Conservation (phyloP, 2,329 filamentous ascomycete genomes). For the Apiospora marii region DNA sequence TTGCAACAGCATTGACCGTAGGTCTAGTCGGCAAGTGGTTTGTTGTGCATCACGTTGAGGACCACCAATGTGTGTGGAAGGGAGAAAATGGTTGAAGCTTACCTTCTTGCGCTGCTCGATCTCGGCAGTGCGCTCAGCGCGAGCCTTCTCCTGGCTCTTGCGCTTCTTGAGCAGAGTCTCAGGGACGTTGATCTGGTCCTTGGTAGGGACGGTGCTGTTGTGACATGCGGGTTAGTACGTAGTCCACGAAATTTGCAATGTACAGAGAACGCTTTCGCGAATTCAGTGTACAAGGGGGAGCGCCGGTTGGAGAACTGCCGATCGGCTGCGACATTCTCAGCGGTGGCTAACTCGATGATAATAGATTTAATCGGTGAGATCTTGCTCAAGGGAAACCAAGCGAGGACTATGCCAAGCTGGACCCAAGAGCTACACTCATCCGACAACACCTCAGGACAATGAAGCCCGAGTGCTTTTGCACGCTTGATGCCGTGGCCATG, state of each 20-base stretch:
- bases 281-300: constrained; percentile 49
- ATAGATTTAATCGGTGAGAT: constrained; percentile 83
- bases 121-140: constrained; percentile 84
- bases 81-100: constrained; percentile 52
- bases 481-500: constrained; percentile 47
- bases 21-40: constrained; percentile 90
- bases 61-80: constrained; percentile 30
- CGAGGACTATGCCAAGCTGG: constrained; percentile 1
- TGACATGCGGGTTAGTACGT: constrained; percentile 78
- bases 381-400: background rate
- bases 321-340: constrained; percentile 91
- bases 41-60: constrained; percentile 85
- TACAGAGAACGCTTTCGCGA: constrained; percentile 21
- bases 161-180: constrained; percentile 99
- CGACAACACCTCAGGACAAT: constrained; percentile 74
- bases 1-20: constrained; percentile 94
- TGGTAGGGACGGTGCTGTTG: constrained; percentile 85
- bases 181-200: constrained; percentile 95
- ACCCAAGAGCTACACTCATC: constrained; percentile 64
- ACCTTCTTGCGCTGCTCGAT: constrained; percentile 91
- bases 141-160: constrained; percentile 99
- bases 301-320: constrained; percentile 92
- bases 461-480: constrained; percentile 53
- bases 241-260: constrained; percentile 55
- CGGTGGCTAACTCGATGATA: constrained; percentile 82